Percentiles rank a stretch among this genome's conserved stretches.
Evolutionary conservation across 148 eudicot species (phyloP).

Genomic region (Spergularia marina): DNA sequence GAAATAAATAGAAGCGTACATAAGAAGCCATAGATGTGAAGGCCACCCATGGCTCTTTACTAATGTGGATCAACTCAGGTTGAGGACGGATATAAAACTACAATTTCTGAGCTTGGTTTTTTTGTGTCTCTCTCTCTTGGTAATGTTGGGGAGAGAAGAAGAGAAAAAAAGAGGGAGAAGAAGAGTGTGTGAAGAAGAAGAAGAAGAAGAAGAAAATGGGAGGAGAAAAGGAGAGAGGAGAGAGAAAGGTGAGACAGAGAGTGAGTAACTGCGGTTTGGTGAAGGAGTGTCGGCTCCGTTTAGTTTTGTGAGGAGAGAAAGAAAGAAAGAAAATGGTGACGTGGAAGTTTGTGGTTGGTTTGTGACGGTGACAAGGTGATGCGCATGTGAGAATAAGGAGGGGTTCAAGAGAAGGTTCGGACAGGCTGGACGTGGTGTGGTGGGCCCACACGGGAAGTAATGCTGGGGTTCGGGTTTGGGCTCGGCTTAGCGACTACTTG

Average conservation of each 20-base stretch:
- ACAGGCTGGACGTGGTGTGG: constrained; percentile 38
- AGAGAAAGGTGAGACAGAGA: neutral
- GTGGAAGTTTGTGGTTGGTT: constrained; percentile 22
- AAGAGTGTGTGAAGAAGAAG: neutral
- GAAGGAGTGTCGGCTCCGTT: constrained; percentile 42
- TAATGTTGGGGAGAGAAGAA: neutral
- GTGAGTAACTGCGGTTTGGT: constrained; percentile 43
- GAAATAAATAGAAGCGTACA: constrained; percentile 4
- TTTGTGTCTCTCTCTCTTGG: no score
- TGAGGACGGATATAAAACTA: constrained; percentile 1
- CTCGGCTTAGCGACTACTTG: neutral
- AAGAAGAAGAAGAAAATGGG: neutral
- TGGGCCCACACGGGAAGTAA: constrained; percentile 20
- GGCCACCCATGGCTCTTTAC: constrained; percentile 33
- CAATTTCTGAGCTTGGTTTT: no score
- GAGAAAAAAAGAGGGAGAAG: neutral
- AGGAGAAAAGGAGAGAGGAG: neutral
- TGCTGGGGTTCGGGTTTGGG: neutral
- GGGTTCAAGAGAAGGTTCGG: constrained; percentile 27
- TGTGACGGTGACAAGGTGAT: constrained; percentile 16
- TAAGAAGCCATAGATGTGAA: constrained; percentile 36
- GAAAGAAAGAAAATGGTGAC: neutral
- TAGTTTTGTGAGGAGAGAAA: constrained; percentile 16
- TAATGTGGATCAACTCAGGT: constrained; percentile 22
- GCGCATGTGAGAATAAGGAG: neutral